A percentile compares a stretch with the other conserved stretches of the same genome.
phyloP scores from a whole-genome alignment of 2,329 filamentous ascomycete species.

The Fusarium ambrosium region DNA sequence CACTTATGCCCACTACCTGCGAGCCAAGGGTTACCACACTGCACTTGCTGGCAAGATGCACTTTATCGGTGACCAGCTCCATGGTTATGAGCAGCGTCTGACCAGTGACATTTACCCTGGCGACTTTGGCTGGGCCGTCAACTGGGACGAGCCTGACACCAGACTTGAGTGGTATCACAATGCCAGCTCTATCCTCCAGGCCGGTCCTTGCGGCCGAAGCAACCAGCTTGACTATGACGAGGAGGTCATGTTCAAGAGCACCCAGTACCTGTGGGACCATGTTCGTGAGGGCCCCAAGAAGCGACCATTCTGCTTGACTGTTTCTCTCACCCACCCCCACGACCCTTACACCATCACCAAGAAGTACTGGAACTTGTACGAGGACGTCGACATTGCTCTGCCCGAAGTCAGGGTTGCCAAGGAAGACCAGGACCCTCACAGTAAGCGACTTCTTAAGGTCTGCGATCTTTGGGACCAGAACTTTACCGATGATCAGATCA shows the following conservation, averaged over 20 bases:
- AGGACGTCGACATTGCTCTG: slow-evolving; percentile 87
- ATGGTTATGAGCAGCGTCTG: slow-evolving; percentile 91
- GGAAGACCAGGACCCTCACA: slow-evolving; percentile 88
- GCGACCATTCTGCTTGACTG: slow-evolving; percentile 88
- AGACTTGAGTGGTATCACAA: slow-evolving; percentile 97
- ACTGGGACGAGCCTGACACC: slow-evolving; percentile 91
- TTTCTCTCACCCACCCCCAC: slow-evolving; percentile 94
- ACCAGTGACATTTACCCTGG: slow-evolving; percentile 97
- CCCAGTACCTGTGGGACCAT: slow-evolving; percentile 91
- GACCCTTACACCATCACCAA: slow-evolving; percentile 95
- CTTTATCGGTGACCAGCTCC: slow-evolving; percentile 93
- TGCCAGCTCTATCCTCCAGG: slow-evolving; percentile 91
- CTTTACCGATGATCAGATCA: slow-evolving; percentile 88
- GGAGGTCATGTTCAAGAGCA: slow-evolving; percentile 93
- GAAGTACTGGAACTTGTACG: slow-evolving; percentile 94
- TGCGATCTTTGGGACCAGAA: slow-evolving; percentile 88
- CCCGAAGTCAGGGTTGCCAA: slow-evolving; percentile 83
- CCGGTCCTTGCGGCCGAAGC: slow-evolving; percentile 87
- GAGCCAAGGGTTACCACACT: slow-evolving; percentile 88
- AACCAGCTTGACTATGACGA: slow-evolving; percentile 98
- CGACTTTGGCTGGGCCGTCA: slow-evolving; percentile 94
- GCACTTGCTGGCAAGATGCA: slow-evolving; percentile 97
- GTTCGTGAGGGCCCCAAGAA: slow-evolving; percentile 81
- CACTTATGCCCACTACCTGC: slow-evolving; percentile 93
- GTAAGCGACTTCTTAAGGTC: slow-evolving; percentile 86